These are phyloP conservation scores for Oryza longistaminata DNA, from an alignment of 176 grass and related monocot species.

Conservation along the genomic window DNA sequence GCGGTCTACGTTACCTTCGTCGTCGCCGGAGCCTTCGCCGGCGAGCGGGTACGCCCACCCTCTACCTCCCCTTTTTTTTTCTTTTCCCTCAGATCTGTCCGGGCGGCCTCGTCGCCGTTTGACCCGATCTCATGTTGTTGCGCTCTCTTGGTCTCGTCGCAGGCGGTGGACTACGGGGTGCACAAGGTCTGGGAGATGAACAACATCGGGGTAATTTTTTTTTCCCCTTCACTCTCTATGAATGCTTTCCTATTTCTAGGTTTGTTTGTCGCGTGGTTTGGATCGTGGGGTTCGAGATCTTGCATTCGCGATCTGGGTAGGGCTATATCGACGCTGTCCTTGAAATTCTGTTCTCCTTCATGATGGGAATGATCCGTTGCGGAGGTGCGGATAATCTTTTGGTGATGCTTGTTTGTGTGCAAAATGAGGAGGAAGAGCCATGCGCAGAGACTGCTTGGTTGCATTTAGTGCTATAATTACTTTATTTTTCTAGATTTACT, in stretches of 20 bases:
- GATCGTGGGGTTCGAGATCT: conserved; percentile 1
- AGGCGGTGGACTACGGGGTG: conserved; percentile 83
- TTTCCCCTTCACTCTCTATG: not conserved
- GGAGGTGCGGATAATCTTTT: not conserved
- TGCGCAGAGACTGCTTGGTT: not conserved
- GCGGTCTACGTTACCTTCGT: conserved; percentile 95
- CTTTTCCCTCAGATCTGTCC: conserved; percentile 23
- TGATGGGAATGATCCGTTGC: not conserved
- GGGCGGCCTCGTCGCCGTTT: not conserved
- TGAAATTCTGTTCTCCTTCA: not conserved
- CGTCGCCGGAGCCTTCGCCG: conserved; percentile 76
- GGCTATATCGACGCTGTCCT: not conserved
- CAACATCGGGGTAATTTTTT: conserved; percentile 63
- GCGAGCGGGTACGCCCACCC: conserved; percentile 59
- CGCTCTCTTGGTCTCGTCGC: conserved; percentile 17
- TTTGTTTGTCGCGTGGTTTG: not conserved
- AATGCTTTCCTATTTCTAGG: not conserved
- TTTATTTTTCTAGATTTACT: not conserved
- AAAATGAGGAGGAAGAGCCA: not conserved
- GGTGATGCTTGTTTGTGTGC: not conserved
- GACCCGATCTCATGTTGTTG: not conserved
- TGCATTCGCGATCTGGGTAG: not conserved
- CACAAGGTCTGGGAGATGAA: conserved; percentile 81
- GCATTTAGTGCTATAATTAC: not conserved
- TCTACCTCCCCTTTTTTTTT: not conserved